Evolutionary conservation across 2,329 filamentous ascomycete genomes (phyloP).

Genomic region (Nemania serpens): DNA sequence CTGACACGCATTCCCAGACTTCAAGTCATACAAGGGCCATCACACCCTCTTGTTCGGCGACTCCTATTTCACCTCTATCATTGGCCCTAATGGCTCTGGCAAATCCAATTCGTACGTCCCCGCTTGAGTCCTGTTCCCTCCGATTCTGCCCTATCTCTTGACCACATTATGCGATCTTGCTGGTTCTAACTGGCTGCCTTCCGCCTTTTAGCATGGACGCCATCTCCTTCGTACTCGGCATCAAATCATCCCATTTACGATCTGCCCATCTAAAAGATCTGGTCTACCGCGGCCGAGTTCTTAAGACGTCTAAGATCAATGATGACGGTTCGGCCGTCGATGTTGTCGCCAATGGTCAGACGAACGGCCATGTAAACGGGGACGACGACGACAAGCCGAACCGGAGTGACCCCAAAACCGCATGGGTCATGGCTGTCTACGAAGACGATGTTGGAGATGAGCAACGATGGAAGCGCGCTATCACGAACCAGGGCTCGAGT

Average conservation of each 20-base stretch:
- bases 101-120: slow-evolving; percentile 90
- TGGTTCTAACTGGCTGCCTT: slow-evolving; percentile 31
- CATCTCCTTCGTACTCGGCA: slow-evolving; percentile 97
- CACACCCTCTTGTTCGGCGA: slow-evolving; percentile 94
- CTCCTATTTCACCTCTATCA: slow-evolving; percentile 98
- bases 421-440: slow-evolving; percentile 99
- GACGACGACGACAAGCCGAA: slow-evolving; percentile 68
- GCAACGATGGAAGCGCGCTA: slow-evolving; percentile 93
- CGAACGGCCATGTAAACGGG: slow-evolving; percentile 64
- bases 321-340: slow-evolving; percentile 78
- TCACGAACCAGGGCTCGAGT: slow-evolving; percentile 85
- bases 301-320: slow-evolving; percentile 91
- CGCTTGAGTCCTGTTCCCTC: slow-evolving; percentile 1
- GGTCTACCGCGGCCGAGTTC: slow-evolving; percentile 91
- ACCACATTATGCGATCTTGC: slow-evolving; percentile 6
- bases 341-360: slow-evolving; percentile 61
- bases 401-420: slow-evolving; percentile 86
- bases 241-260: slow-evolving; percentile 97
- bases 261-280: slow-evolving; percentile 93
- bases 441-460: slow-evolving; percentile 96
- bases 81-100: slow-evolving; percentile 98
- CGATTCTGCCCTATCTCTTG: not conserved
- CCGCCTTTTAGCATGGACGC: slow-evolving; percentile 80
- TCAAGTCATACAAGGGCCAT: slow-evolving; percentile 99
- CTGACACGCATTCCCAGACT: slow-evolving; percentile 55